These are phyloP conservation scores for Aureobasidium leucospermi DNA, from an alignment of 2,329 filamentous ascomycete genomes.

Conservation along the genomic window DNA sequence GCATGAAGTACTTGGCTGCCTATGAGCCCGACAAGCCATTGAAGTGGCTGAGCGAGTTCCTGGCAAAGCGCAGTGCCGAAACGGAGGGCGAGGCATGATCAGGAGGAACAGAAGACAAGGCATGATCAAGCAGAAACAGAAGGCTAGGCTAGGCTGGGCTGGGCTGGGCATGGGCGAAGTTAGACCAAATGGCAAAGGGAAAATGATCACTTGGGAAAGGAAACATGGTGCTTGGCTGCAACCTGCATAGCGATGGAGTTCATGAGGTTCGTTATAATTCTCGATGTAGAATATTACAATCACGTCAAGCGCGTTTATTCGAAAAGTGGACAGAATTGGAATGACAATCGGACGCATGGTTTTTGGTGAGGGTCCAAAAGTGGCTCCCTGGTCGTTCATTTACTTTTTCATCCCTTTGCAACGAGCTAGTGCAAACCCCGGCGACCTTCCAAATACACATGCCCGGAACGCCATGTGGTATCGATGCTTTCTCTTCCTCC, in stretches of 20 bases:
- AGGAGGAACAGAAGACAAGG: not conserved
- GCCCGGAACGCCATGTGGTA: slow-evolving; percentile 15
- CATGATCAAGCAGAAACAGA: too few species aligned
- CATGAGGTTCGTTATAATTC: not conserved
- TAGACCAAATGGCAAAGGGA: not conserved
- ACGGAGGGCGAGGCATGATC: slow-evolving; percentile 32
- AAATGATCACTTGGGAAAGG: not conserved
- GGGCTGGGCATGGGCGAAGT: not conserved
- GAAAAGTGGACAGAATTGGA: not conserved
- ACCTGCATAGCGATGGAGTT: slow-evolving; percentile 13
- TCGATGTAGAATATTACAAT: not conserved
- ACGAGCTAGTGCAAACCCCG: slow-evolving; percentile 13
- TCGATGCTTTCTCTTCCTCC: slow-evolving; percentile 6
- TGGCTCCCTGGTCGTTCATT: slow-evolving; percentile 11
- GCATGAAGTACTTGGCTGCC: slow-evolving; percentile 45
- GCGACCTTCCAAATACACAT: slow-evolving; percentile 14
- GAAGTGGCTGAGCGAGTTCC: slow-evolving; percentile 41
- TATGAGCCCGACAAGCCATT: slow-evolving; percentile 46
- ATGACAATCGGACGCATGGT: slow-evolving; percentile 6
- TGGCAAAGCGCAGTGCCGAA: slow-evolving; percentile 41
- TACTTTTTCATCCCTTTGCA: slow-evolving; percentile 11
- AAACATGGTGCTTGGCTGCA: not conserved
- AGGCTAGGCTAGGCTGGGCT: too few species aligned
- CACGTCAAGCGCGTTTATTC: not conserved
- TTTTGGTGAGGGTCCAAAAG: slow-evolving; percentile 6